phyloP scores from a whole-genome alignment of 2,329 filamentous ascomycete species.

The Fusarium neocosmosporiellum region DNA sequence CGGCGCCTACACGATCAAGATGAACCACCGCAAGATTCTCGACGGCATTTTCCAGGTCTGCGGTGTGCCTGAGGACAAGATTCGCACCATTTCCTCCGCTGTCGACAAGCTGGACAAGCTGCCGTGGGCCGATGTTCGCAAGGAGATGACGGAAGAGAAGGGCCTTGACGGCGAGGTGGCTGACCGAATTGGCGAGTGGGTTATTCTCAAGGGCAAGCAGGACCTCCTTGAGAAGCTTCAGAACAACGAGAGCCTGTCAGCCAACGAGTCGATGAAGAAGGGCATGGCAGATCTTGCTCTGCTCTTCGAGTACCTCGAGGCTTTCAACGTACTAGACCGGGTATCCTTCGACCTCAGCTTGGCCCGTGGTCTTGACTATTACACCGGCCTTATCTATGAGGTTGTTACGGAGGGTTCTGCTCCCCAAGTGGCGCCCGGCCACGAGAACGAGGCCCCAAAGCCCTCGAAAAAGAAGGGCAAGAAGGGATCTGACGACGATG shows the following conservation, averaged over 20 bases:
- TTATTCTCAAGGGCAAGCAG: slow-evolving; percentile 78
- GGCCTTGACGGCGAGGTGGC: slow-evolving; percentile 80
- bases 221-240: slow-evolving; percentile 79
- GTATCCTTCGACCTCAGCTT: slow-evolving; percentile 92
- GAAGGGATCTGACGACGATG: slow-evolving; percentile 66
- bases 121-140: slow-evolving; percentile 88
- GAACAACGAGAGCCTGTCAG: slow-evolving; percentile 73
- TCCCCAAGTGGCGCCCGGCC: slow-evolving; percentile 54
- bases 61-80: slow-evolving; percentile 87
- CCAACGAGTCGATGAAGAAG: slow-evolving; percentile 80
- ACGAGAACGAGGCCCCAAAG: slow-evolving; percentile 50
- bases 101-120: slow-evolving; percentile 97
- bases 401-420: slow-evolving; percentile 86
- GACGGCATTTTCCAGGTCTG: slow-evolving; percentile 93
- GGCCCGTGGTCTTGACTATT: slow-evolving; percentile 92
- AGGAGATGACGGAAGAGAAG: slow-evolving; percentile 95
- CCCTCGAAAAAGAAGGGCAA: slow-evolving; percentile 62
- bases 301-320: slow-evolving; percentile 84
- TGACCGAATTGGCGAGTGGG: slow-evolving; percentile 88
- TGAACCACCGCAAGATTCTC: slow-evolving; percentile 94
- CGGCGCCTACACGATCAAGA: slow-evolving; percentile 84
- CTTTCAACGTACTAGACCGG: slow-evolving; percentile 76
- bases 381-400: slow-evolving; percentile 91
- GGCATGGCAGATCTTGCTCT: slow-evolving; percentile 85
- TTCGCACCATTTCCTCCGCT: slow-evolving; percentile 88